Evolutionary conservation across 78 protist genomes (phyloP).

Genomic region (Chrysochromulina tobinii): DNA sequence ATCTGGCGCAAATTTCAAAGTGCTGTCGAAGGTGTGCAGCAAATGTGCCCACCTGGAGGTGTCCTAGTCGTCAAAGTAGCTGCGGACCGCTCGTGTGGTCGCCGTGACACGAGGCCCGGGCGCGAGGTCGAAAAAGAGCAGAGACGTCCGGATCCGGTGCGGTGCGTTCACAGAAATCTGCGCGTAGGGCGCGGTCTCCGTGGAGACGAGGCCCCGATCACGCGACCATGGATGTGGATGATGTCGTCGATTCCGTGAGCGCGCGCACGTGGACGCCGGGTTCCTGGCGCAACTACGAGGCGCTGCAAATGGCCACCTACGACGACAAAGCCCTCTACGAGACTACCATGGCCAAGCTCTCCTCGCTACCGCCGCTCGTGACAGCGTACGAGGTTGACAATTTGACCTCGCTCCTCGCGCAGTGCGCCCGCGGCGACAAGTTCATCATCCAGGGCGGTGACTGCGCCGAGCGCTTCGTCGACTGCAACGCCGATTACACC

Average conservation of each 20-base stretch:
- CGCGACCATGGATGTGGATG: neutral
- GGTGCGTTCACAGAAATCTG: too few species aligned
- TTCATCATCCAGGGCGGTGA: slow-evolving; percentile 77
- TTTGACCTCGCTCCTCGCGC: slow-evolving; percentile 36
- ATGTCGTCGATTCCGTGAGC: neutral
- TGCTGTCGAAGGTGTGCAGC: too few species aligned
- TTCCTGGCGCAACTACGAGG: slow-evolving; percentile 38
- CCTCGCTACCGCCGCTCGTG: slow-evolving; percentile 60
- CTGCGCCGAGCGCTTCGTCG: slow-evolving; percentile 69
- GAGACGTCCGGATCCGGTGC: too few species aligned
- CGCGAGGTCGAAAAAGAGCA: too few species aligned
- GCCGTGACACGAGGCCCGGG: too few species aligned
- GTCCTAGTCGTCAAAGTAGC: too few species aligned
- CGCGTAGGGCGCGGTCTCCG: too few species aligned
- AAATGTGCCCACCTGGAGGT: too few species aligned
- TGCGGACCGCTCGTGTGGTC: too few species aligned
- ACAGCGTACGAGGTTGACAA: slow-evolving; percentile 36
- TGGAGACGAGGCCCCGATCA: too few species aligned
- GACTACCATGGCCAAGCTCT: neutral
- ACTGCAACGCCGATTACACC: slow-evolving; percentile 42
- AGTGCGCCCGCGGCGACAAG: slow-evolving; percentile 50
- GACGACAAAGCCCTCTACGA: slow-evolving; percentile 6
- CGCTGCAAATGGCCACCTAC: slow-evolving; percentile 61
- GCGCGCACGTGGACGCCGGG: slow-evolving; percentile 31
- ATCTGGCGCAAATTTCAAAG: too few species aligned